These are phyloP conservation scores for Pseudocercospora macadamiae DNA, from an alignment of 2,329 filamentous ascomycete genomes.

Conservation along the genomic window DNA sequence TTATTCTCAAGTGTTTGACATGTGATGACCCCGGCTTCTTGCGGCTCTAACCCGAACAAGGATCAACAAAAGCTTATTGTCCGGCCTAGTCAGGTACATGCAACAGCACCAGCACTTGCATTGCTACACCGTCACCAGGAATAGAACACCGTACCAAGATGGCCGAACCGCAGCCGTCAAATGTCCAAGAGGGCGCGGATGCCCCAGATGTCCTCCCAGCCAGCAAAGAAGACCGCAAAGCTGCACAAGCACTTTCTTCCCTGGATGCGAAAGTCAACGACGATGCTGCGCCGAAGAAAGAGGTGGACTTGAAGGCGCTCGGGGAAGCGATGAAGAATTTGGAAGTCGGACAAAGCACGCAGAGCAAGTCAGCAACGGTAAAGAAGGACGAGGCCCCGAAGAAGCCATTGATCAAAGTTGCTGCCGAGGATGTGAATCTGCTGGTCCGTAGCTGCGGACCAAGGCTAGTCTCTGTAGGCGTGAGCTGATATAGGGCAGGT, in stretches of 20 bases:
- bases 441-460: constrained; percentile 55
- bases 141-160: constrained; percentile 43
- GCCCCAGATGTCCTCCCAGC: constrained; percentile 56
- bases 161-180: constrained; percentile 63
- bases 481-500: constrained; percentile 49
- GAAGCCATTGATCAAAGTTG: constrained; percentile 66
- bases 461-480: not conserved
- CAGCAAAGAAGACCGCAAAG: constrained; percentile 77
- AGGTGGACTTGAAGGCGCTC: constrained; percentile 71
- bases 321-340: constrained; percentile 72
- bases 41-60: not conserved
- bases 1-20: not conserved
- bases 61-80: constrained; percentile 7
- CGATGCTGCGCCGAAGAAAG: constrained; percentile 50
- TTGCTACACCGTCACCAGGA: no score
- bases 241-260: constrained; percentile 71
- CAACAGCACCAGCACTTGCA: no score
- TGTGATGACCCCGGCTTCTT: not conserved
- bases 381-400: constrained; percentile 39
- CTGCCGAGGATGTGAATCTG: constrained; percentile 69
- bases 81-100: not conserved
- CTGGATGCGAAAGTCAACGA: constrained; percentile 64
- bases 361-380: constrained; percentile 52
- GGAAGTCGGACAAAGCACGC: constrained; percentile 41
- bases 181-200: constrained; percentile 62